These are phyloP conservation scores for Eleusine coracana DNA, from an alignment of 176 grass and related monocot species.

Conservation along the genomic window DNA sequence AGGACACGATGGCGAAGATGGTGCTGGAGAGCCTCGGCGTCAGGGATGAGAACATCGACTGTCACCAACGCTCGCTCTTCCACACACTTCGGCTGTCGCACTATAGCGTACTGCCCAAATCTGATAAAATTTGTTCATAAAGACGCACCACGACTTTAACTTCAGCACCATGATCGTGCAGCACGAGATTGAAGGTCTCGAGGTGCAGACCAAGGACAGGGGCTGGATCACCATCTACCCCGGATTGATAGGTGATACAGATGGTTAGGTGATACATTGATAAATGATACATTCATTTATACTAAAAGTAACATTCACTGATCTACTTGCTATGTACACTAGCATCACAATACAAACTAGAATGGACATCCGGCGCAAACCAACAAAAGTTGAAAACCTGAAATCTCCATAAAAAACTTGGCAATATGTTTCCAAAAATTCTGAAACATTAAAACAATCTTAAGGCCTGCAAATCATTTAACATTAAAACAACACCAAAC, in stretches of 20 bases:
- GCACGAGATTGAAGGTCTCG: conserved; percentile 40
- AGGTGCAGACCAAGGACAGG: conserved; percentile 27
- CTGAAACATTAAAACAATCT: too few relatives aligned
- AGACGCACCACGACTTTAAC: conserved; percentile 20
- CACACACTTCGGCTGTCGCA: conserved; percentile 16
- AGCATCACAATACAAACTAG: too few relatives aligned
- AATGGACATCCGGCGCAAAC: too few relatives aligned
- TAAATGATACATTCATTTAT: too few relatives aligned
- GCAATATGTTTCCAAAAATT: too few relatives aligned
- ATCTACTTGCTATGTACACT: too few relatives aligned
- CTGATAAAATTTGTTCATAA: conserved; percentile 4
- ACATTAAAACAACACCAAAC: too few relatives aligned
- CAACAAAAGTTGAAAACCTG: too few relatives aligned
- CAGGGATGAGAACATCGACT: conserved; percentile 4
- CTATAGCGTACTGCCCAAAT: neutral
- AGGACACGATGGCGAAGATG: conserved; percentile 31
- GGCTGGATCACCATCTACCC: conserved; percentile 14
- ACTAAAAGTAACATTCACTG: too few relatives aligned
- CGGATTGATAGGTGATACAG: neutral
- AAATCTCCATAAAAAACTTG: too few relatives aligned
- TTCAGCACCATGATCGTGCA: conserved; percentile 28
- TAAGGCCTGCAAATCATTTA: too few relatives aligned
- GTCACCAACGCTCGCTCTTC: neutral
- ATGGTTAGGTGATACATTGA: too few relatives aligned
- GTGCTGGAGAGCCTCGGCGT: conserved; percentile 37